These are phyloP conservation scores for Curvularia eragrostidis DNA, from an alignment of 2,329 filamentous ascomycete genomes.

Conservation along the genomic window DNA sequence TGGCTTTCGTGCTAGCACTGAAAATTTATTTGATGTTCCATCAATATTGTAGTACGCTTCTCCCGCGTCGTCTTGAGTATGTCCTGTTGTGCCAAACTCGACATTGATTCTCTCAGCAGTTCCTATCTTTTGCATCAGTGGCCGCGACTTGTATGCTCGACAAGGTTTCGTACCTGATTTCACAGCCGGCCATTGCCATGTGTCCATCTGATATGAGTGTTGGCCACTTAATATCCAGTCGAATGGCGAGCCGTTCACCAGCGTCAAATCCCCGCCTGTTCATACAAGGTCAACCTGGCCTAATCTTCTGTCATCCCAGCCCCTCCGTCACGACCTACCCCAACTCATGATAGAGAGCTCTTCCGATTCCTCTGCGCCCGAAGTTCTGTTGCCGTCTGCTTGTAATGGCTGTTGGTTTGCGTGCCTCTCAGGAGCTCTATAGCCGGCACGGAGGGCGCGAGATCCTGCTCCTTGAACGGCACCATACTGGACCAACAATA, in stretches of 20 bases:
- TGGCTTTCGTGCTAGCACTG: conserved; percentile 41
- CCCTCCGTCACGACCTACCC: conserved; percentile 22
- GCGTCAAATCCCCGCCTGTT: conserved; percentile 45
- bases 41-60: conserved; percentile 46
- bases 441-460: conserved; percentile 2
- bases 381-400: background rate
- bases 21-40: conserved; percentile 39
- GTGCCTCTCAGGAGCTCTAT: conserved; percentile 3
- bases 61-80: conserved; percentile 42
- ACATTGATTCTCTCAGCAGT: conserved; percentile 42
- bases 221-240: conserved; percentile 43
- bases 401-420: conserved; percentile 8
- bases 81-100: conserved; percentile 40
- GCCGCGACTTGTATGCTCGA: background rate
- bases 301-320: background rate
- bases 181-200: conserved; percentile 48
- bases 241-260: conserved; percentile 53
- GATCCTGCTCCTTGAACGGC: background rate
- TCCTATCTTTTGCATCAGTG: conserved; percentile 17
- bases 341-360: conserved; percentile 33
- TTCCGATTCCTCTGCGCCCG: background rate
- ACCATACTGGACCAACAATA: conserved; percentile 5
- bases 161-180: conserved; percentile 27
- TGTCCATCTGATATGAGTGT: conserved; percentile 49
- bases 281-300: background rate